phyloP scores from a whole-genome alignment of 805 yeast genomes.

The Lipomyces orientalis region DNA sequence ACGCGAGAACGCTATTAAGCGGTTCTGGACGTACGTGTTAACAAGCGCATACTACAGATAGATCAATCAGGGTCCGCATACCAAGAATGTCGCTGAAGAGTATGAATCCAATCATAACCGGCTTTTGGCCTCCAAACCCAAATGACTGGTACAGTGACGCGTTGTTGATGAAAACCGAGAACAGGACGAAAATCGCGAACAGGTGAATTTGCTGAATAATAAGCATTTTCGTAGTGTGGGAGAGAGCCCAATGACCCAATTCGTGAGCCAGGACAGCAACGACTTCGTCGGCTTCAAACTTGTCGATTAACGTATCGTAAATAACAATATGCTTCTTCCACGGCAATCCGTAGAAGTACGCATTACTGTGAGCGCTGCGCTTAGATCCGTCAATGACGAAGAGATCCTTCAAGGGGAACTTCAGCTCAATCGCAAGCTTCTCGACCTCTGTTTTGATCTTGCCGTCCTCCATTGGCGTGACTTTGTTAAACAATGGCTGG shows the following conservation, averaged over 20 bases:
- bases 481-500: slow-evolving; percentile 90
- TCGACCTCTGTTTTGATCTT: slow-evolving; percentile 84
- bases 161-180: slow-evolving; percentile 82
- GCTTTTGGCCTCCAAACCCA: slow-evolving; percentile 72
- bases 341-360: slow-evolving; percentile 94
- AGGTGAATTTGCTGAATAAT: slow-evolving; percentile 66
- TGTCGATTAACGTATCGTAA: slow-evolving; percentile 86
- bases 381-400: slow-evolving; percentile 96
- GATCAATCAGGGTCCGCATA: background rate
- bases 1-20: slow-evolving; percentile 68
- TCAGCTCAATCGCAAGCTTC: slow-evolving; percentile 70
- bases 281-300: slow-evolving; percentile 76
- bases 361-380: slow-evolving; percentile 95
- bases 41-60: background rate
- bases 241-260: slow-evolving; percentile 95
- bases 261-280: slow-evolving; percentile 98
- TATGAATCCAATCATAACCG: slow-evolving; percentile 79
- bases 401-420: slow-evolving; percentile 85
- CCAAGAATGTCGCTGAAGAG: slow-evolving; percentile 73
- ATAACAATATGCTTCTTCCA: slow-evolving; percentile 96
- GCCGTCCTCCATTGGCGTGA: slow-evolving; percentile 88
- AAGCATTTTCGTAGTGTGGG: slow-evolving; percentile 82
- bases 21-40: slow-evolving; percentile 54
- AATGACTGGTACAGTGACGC: slow-evolving; percentile 75
- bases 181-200: slow-evolving; percentile 68